Percentiles rank a stretch among this genome's conserved stretches.
Conservation (phyloP, 805 yeast species). For the Ogataea zsoltii region DNA sequence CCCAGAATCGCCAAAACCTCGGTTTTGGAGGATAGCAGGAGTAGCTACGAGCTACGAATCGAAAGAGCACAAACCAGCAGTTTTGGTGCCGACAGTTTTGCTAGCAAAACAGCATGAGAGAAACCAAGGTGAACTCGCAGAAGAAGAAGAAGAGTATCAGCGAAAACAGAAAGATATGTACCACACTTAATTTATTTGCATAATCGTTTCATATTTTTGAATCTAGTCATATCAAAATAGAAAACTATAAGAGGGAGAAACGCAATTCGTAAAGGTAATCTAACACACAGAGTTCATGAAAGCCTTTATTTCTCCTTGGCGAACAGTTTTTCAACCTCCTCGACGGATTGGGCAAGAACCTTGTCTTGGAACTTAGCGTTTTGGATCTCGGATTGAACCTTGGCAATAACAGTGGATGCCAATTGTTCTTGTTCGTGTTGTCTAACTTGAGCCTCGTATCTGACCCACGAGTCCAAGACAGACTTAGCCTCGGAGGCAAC, state of each 20-base stretch:
- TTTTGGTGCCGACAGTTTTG: slow-evolving; percentile 24
- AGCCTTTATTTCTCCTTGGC: slow-evolving; percentile 32
- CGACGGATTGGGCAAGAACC: slow-evolving; percentile 85
- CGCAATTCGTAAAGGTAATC: slow-evolving; percentile 3
- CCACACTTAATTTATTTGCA: too few relatives aligned
- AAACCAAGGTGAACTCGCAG: slow-evolving; percentile 9
- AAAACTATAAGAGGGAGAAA: slow-evolving; percentile 6
- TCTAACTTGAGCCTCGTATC: slow-evolving; percentile 95
- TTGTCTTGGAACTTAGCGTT: slow-evolving; percentile 93
- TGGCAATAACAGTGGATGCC: slow-evolving; percentile 79
- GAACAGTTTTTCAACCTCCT: slow-evolving; percentile 88
- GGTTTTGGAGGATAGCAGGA: slow-evolving; percentile 42
- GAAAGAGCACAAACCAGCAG: slow-evolving; percentile 14
- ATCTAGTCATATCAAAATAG: slow-evolving; percentile 4
- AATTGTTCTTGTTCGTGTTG: slow-evolving; percentile 94
- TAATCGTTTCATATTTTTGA: slow-evolving; percentile 11
- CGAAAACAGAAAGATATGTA: too few relatives aligned
- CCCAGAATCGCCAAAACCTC: slow-evolving; percentile 47
- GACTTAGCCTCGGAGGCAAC: slow-evolving; percentile 89
- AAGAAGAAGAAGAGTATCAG: slow-evolving; percentile 22
- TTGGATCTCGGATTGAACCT: slow-evolving; percentile 80
- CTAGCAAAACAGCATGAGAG: slow-evolving; percentile 8
- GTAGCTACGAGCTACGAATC: slow-evolving; percentile 14
- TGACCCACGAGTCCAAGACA: slow-evolving; percentile 97
- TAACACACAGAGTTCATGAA: slow-evolving; percentile 5